phyloP scores from a whole-genome alignment of 176 grass and related monocot genomes.

The Oryza glumipatula region DNA sequence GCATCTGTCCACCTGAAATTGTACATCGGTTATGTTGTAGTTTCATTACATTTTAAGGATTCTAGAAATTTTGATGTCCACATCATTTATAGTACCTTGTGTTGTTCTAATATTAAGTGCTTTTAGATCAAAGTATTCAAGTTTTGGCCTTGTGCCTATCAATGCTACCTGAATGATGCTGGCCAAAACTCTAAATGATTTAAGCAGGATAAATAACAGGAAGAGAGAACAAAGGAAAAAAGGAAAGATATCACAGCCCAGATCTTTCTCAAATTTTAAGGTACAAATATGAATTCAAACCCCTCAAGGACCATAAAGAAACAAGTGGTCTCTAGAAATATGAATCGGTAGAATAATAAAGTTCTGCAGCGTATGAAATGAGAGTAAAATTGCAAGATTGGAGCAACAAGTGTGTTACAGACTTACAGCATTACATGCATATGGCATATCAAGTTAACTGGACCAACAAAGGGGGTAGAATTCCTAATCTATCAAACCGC shows the following conservation, averaged over 20 bases:
- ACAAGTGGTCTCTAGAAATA: conserved; percentile 13
- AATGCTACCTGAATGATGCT: conserved; percentile 8
- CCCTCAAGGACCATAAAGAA: neutral
- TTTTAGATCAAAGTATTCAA: conserved; percentile 18
- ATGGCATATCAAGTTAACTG: neutral
- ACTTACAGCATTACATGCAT: neutral
- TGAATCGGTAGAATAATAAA: neutral
- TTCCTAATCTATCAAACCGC: conserved; percentile 4
- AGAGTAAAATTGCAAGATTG: neutral
- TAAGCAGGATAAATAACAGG: conserved; percentile 20
- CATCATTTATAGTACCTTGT: neutral
- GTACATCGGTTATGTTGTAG: neutral
- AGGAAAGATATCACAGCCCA: neutral
- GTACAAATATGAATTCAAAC: conserved; percentile 14
- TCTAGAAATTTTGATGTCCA: neutral
- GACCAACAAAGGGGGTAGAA: neutral
- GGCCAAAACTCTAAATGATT: neutral
- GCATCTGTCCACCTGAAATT: conserved; percentile 80
- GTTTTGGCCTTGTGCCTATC: neutral
- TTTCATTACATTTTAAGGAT: conserved; percentile 31
- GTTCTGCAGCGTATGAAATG: neutral
- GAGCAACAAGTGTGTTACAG: neutral
- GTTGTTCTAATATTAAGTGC: neutral
- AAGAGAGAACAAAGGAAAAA: neutral
- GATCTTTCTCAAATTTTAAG: conserved; percentile 9